Base-by-base conservation (phyloP, 176 grass and related monocot species). In the Carex scoparia region DNA sequence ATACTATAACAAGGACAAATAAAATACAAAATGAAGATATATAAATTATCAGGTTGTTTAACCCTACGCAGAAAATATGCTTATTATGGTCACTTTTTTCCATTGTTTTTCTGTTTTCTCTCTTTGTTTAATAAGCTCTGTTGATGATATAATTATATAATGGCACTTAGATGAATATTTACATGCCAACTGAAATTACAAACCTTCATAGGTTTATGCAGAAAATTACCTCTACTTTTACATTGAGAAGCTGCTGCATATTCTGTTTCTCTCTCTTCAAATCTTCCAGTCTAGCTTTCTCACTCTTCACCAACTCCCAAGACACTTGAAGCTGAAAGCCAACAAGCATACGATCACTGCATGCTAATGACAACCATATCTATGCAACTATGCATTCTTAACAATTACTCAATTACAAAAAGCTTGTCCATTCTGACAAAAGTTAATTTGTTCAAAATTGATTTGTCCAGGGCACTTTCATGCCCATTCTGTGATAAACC, bases 201-300 rank as follows among this genome's bases (percentile, higher is more conserved):
- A 49, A 11, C 7, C 18, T 48, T 74, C 70, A 74, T 11, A 51
- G n/a, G 1, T 27, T 27, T 65, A 84, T 27, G 23, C 0, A 48
- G 31, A 23, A 61, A 69, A 15, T 81, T 89, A 93, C 95, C 91
- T 95, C 91, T 60, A 57, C 75, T 88, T 85, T 98, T 30, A 69
- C 69, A 80, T 81, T 86, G 58, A 98, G 93, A 69, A 93, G 83
- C 63, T 85, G 73, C 87, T 86, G 81, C 48, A 81, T 73, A 5
- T 16, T 65, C 18, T 82, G 91, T 79, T 90, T 98, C 66, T 98
- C 93, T 88, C 88, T 93, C 85, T 73, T 93, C 12, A 85, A 80
- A 18, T 81, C 66, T 30, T 90, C 87, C 49, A 32, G 79, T 86
- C 65, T 88, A 9, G 84, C 31, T 28, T 82, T 89, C 53, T 84